phyloP scores from a whole-genome alignment of 257 asterid genomes.

The Fraxinus anomala region DNA sequence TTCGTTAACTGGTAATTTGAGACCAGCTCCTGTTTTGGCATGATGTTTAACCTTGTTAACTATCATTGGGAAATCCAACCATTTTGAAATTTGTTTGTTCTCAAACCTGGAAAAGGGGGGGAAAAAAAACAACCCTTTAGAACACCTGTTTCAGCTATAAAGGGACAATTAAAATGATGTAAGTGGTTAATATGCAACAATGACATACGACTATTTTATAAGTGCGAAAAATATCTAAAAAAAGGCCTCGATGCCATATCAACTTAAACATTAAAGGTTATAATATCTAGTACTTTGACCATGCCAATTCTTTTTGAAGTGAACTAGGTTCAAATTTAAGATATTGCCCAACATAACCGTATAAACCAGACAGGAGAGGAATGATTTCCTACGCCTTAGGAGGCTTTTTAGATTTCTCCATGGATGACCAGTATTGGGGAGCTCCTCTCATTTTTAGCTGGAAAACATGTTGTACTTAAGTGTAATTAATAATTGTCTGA shows the following conservation, averaged over 20 bases:
- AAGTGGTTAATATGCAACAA: background rate
- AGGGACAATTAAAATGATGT: constrained; percentile 11
- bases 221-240: background rate
- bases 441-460: background rate
- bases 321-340: background rate
- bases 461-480: background rate
- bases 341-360: background rate
- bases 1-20: constrained; percentile 61
- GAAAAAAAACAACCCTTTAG: background rate
- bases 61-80: constrained; percentile 8
- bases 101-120: background rate
- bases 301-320: background rate
- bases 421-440: background rate
- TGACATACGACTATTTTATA: background rate
- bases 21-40: background rate
- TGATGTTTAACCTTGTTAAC: constrained; percentile 16
- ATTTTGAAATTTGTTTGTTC: background rate
- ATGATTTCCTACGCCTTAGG: background rate
- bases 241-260: background rate
- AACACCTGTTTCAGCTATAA: background rate
- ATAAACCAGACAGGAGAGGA: background rate
- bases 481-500: background rate
- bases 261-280: background rate
- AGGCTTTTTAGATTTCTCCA: background rate
- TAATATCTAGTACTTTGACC: background rate